These are phyloP conservation scores for Fusarium sulawesiense DNA, from an alignment of 2,329 filamentous ascomycete genomes.

Conservation along the genomic window DNA sequence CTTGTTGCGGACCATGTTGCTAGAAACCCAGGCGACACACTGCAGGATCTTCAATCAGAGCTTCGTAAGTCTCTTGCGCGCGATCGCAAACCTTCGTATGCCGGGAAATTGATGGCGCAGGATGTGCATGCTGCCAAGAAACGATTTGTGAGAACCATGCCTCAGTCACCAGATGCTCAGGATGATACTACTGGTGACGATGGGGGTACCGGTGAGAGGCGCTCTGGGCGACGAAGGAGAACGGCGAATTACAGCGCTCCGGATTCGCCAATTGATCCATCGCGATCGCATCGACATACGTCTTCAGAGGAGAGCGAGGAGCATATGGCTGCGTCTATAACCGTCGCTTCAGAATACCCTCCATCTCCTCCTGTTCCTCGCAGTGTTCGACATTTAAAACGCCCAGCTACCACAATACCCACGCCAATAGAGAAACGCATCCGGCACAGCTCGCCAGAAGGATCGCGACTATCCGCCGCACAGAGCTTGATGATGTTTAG, in stretches of 20 bases:
- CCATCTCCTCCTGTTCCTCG: constrained; percentile 43
- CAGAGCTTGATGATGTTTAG: constrained; percentile 48
- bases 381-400: constrained; percentile 39
- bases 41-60: constrained; percentile 45
- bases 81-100: constrained; percentile 47
- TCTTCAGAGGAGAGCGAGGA: constrained; percentile 44
- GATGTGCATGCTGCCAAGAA: constrained; percentile 47
- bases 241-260: constrained; percentile 38
- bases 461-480: constrained; percentile 45
- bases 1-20: constrained; percentile 47
- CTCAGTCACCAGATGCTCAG: constrained; percentile 40
- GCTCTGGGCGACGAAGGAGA: constrained; percentile 39
- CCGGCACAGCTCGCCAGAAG: constrained; percentile 44
- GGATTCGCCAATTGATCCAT: constrained; percentile 32
- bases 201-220: constrained; percentile 32
- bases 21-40: constrained; percentile 39
- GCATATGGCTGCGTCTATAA: constrained; percentile 44
- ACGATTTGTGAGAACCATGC: constrained; percentile 41
- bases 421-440: constrained; percentile 40
- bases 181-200: constrained; percentile 37
- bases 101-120: constrained; percentile 46
- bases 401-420: constrained; percentile 36
- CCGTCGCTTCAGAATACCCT: constrained; percentile 43
- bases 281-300: constrained; percentile 32
- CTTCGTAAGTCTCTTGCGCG: constrained; percentile 45